Base-by-base conservation (phyloP, 371 early-diverging fungal species). In the Capillidium rhysosporum region DNA sequence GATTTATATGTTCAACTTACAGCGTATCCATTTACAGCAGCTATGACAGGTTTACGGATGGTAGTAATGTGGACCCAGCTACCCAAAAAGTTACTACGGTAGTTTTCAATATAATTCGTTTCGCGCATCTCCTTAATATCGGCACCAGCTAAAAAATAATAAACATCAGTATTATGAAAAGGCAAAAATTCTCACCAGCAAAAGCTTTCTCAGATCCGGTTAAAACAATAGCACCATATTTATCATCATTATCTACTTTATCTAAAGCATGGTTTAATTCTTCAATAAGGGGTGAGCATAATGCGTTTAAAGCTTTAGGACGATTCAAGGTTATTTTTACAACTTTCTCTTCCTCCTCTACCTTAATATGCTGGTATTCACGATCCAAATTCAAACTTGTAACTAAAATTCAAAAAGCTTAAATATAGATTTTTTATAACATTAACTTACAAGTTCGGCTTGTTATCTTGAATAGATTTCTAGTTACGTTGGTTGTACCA, bases 41-140 rank as follows among this genome's bases (percentile, higher is more conserved):
- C 95, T 65, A 96, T 82, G 57, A 92, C 76, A 48, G 98, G 98
- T 74, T 97, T 97, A 64, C 86, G 85, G 66, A 87, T 79, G 34
- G 70, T 75, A 65, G 75, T 74, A 67, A 97, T 82, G 59, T 86
- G 76, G 45, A 85, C 80, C 98, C 98, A 97, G 68, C 90, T 85
- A 43, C 79, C 87, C 62, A 95, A 68, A 63, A 96, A 92, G 73
- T 92, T 82, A 49, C 65, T 75, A 61, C 76, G 84, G 76, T 90
- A 93, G 71, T 86, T 90, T 41, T 77, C 70, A 55, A 88, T 74
- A 59, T 84, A 92, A 54, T 76, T 76, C 45, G 82, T 72, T 54
- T 83, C 81, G 68, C 73, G 75, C 98, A 97, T 97, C 69, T 97
- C 95, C 76, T 94, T 92, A 68, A 97, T 97, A 66, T 97, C 98